Evolutionary conservation across 2,329 filamentous ascomycete genomes (phyloP), one percentile per base, ranked within the genome.

Genomic region (Dothideomycetes sp.): DNA sequence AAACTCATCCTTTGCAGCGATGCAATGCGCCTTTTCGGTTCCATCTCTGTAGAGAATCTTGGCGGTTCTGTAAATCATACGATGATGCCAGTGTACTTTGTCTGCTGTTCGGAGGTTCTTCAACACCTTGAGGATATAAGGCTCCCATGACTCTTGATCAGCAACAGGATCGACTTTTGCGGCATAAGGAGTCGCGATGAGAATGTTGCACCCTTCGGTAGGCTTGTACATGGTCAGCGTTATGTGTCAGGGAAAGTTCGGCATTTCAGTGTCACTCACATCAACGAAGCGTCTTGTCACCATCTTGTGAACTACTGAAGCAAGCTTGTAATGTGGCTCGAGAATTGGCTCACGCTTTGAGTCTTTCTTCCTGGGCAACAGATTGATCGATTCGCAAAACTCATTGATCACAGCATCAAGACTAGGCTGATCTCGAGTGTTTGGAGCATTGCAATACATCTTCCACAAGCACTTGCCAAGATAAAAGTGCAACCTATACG

Each of bases 21-120:
- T 60, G 4, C 71, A 71, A 9, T 71, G 68, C 49, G 68, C 40
- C 19, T 39, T 36, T 15, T 70, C 60, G 37, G 69, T 66, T 33
- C 67, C 65, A 28, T 73, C 71, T 43, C 80, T 70, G 49, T 76
- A 82, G 5, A 80, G 63, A 28, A 81, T 68, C 48, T 73, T 71
- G 5, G 77, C 78, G 47, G 74, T 80, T 17, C 87, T 78, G 54
- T 82, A 80, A 39, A 86, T 84, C 64, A 95, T 87, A 15, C 88
- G 82, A 58, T 95, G 88, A 55, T 95, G 88, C 88, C 88, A 95
- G 53, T 91, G 89, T 1, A 84, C 83, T 65, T 94, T 93, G 62
- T 95, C 88, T 46, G 86, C 86, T 24, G 64, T 64, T 41, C 74
- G 71, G 39, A 82, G 60, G 22, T 67, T 67, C 51, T 73, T 74